Evolutionary conservation across 176 grass and related monocot genomes (phyloP).

Genomic region (Poa annua): DNA sequence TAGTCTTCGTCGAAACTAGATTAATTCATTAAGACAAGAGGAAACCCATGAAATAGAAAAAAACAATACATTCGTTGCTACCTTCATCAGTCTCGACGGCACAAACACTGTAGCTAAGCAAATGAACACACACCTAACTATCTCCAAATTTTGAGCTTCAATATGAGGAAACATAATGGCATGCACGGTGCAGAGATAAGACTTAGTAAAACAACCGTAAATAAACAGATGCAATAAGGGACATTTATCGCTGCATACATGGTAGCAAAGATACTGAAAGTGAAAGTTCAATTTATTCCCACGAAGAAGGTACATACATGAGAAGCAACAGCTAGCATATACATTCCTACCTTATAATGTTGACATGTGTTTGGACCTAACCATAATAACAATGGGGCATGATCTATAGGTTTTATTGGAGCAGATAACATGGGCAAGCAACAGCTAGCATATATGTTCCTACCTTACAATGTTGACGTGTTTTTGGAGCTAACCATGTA

Average conservation of each 20-base stretch:
- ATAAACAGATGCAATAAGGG: conserved; percentile 25
- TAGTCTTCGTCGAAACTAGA: neutral
- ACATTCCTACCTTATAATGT: conserved; percentile 36
- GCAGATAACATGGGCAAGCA: neutral
- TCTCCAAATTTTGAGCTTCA: conserved; percentile 7
- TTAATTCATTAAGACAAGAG: neutral
- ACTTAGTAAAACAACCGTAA: neutral
- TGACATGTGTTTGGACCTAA: conserved; percentile 18
- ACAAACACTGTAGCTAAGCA: conserved; percentile 8
- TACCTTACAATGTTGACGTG: conserved; percentile 22
- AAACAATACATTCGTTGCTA: conserved; percentile 9
- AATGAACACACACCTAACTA: neutral
- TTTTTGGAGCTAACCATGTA: conserved; percentile 20
- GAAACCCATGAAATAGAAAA: conserved; percentile 15
- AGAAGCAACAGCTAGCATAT: conserved; percentile 8
- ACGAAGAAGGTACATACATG: conserved; percentile 31
- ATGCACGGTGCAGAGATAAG: neutral
- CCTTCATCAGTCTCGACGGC: neutral
- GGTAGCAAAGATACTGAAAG: conserved; percentile 17
- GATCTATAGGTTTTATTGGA: neutral
- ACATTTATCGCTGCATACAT: neutral
- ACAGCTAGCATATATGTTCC: conserved; percentile 23
- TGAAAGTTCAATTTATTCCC: conserved; percentile 33
- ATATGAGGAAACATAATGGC: neutral
- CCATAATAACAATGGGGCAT: conserved; percentile 7